Evolutionary conservation across 2,329 filamentous ascomycete species (phyloP).

Genomic region (Fusarium compactum): DNA sequence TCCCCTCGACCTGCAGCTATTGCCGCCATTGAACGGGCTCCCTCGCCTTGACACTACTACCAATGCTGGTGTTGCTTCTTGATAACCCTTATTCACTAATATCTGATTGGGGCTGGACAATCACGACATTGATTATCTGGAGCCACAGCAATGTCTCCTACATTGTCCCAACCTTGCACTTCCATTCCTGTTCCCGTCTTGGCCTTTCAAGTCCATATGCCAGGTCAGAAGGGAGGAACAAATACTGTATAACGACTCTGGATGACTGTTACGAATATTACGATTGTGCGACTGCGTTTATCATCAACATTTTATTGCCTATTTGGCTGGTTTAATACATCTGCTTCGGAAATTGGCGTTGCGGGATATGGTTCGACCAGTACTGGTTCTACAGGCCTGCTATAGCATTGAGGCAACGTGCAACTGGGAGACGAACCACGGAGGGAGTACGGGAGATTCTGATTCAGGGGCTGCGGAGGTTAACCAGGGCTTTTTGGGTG

Average conservation of each 20-base stretch:
- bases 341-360: constrained; percentile 47
- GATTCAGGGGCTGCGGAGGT: constrained; percentile 27
- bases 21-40: constrained; percentile 10
- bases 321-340: constrained; percentile 43
- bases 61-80: constrained; percentile 30
- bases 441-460: constrained; percentile 31
- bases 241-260: constrained; percentile 47
- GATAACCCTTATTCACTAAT: constrained; percentile 40
- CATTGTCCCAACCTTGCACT: not conserved
- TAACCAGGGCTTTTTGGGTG: constrained; percentile 27
- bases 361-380: constrained; percentile 23
- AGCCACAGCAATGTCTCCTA: constrained; percentile 19
- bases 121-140: constrained; percentile 22
- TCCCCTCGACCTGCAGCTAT: constrained; percentile 8
- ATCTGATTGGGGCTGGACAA: constrained; percentile 28
- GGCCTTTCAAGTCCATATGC: constrained; percentile 16
- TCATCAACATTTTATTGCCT: constrained; percentile 37
- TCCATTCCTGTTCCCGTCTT: not conserved
- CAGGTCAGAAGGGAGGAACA: constrained; percentile 11
- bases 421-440: constrained; percentile 36
- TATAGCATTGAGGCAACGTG: constrained; percentile 31
- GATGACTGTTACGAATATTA: constrained; percentile 48
- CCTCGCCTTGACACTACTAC: constrained; percentile 21
- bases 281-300: constrained; percentile 43
- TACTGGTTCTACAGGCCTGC: constrained; percentile 20